Conservation (phyloP, 2,329 filamentous ascomycete species). For the Allantophomopsis lycopodina region DNA sequence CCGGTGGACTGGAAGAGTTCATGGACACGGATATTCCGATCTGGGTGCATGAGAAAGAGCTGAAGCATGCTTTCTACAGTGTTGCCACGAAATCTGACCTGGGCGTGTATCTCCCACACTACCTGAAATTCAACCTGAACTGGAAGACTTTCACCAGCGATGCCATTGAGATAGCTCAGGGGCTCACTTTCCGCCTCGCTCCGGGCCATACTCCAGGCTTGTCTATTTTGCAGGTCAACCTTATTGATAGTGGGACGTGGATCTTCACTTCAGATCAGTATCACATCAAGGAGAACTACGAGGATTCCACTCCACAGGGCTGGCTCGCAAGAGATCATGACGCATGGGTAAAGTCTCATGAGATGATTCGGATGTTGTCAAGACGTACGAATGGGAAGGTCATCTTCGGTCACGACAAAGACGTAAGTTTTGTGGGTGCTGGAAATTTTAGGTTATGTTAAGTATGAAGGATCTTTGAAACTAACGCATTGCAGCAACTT, state of each 20-base stretch:
- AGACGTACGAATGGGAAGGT: conserved; percentile 17
- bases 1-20: conserved; percentile 29
- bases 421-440: not conserved
- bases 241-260: conserved; percentile 15
- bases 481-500: no score
- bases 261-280: conserved; percentile 25
- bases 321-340: conserved; percentile 21
- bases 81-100: conserved; percentile 22
- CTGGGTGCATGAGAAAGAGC: conserved; percentile 28
- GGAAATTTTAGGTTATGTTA: no score
- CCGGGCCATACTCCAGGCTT: conserved; percentile 4
- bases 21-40: conserved; percentile 23
- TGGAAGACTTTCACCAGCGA: conserved; percentile 23
- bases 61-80: conserved; percentile 27
- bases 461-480: no score
- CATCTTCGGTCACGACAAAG: conserved; percentile 19
- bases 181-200: conserved; percentile 12
- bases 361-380: conserved; percentile 18
- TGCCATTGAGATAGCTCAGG: conserved; percentile 20
- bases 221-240: conserved; percentile 1
- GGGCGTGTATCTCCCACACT: conserved; percentile 21
- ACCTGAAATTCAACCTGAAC: conserved; percentile 20
- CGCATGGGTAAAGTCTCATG: conserved; percentile 19
- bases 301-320: conserved; percentile 18
- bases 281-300: conserved; percentile 23